Evolutionary conservation across 2,329 filamentous ascomycete genomes (phyloP).

Genomic region (Clarireedia sp.): DNA sequence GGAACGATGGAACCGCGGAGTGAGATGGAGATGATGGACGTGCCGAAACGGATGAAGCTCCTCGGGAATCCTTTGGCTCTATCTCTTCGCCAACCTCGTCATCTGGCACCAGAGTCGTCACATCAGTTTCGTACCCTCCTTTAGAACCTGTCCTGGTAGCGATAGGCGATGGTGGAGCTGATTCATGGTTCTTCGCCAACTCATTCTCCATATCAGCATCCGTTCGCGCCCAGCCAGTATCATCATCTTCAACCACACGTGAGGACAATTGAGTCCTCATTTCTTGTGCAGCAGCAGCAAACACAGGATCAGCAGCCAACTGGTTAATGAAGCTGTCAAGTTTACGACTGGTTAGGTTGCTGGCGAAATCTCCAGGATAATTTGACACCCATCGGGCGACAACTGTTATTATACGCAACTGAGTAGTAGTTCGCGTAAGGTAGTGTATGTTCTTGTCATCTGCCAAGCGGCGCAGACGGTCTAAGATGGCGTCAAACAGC

Average conservation of each 20-base stretch:
- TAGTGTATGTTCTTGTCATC: constrained; percentile 59
- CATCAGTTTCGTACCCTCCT: constrained; percentile 1
- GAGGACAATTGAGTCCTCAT: constrained; percentile 71
- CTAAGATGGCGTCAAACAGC: constrained; percentile 70
- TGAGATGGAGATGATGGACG: constrained; percentile 18
- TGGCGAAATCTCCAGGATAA: constrained; percentile 91
- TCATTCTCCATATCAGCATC: constrained; percentile 49
- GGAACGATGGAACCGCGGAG: constrained; percentile 36
- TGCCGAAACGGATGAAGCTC: constrained; percentile 20
- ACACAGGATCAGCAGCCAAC: constrained; percentile 71
- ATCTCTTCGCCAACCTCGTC: constrained; percentile 20
- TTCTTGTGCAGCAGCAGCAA: constrained; percentile 76
- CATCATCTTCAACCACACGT: constrained; percentile 74
- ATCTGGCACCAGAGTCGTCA: not conserved
- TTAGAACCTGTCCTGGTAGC: constrained; percentile 14
- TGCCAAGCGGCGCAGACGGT: constrained; percentile 63
- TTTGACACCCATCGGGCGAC: constrained; percentile 82
- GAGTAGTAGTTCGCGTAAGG: constrained; percentile 69
- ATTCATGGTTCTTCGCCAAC: constrained; percentile 14
- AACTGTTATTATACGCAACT: constrained; percentile 75
- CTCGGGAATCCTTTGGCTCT: constrained; percentile 20
- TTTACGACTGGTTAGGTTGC: constrained; percentile 61
- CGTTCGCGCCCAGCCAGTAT: constrained; percentile 82
- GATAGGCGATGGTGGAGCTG: constrained; percentile 18
- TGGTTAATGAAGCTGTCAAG: constrained; percentile 68